Base-by-base conservation (phyloP, 495 filamentous ascomycete species). In the Penicillium steckii region DNA sequence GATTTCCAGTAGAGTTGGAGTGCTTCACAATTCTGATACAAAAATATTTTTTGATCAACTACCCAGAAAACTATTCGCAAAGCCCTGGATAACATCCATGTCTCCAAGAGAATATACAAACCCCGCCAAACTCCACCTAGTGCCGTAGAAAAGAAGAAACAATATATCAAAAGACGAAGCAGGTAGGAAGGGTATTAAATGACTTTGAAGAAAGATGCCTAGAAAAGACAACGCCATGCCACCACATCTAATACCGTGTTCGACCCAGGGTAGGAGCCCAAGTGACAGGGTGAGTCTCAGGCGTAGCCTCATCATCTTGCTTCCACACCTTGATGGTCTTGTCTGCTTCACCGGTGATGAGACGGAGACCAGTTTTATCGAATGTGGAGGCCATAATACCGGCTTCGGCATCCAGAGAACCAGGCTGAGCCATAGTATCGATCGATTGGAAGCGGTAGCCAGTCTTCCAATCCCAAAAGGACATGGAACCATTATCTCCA, bases 401-500 rank as follows among this genome's bases (percentile, higher is more conserved):
- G 3, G 89, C 84, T 71, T 99, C 95, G 25, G 95, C 95, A 62
- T 97, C 92, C 18, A 99, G 74, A 27, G 86, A 91, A 48, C 95
- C 94, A 0, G 95, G 95, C 71, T 99, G 95, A 1, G 94, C 94
- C 8, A 86, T 90, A 5, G 88, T 95, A 44, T 97, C 90, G 9
- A 91, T 73, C 9, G 80, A 78, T 71, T 99, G 95, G 72, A 90
- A 97, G 18, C 87, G 79, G 61, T 97, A 82, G 0, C 95, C 95
- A 3, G 91, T 90, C 76, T 97, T 97, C 95, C 95, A 99, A 70
- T 99, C 95, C 88, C 91, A 99, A 79, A 99, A 97, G 58, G 83
- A 87, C 80, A 97, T 94, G 47, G 89, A 92, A 35, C 95, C 95
- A 61, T 97, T 95, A 57, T 99, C 95, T 42, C 88, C 93, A 9